phyloP scores from a whole-genome alignment of 2,329 filamentous ascomycete genomes.

The Mycocentrospora acerina region DNA sequence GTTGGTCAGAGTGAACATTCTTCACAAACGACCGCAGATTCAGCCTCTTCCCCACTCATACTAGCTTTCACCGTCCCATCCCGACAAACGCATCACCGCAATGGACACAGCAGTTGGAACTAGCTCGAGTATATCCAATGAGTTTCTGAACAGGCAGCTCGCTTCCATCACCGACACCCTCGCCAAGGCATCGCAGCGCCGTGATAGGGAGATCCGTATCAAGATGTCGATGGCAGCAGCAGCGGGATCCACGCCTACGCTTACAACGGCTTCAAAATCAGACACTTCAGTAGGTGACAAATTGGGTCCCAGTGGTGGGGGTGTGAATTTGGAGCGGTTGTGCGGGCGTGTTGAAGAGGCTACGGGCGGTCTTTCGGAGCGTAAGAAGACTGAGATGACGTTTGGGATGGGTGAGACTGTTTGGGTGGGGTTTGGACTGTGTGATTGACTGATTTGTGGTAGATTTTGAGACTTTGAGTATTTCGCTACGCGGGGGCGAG shows the following conservation, averaged over 20 bases:
- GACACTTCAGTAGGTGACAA: not conserved
- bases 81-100: not conserved
- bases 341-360: not conserved
- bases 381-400: too few relatives aligned
- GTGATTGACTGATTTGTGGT: too few relatives aligned
- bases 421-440: too few relatives aligned
- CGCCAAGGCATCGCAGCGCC: conserved; percentile 13
- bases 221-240: not conserved
- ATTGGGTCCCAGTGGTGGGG: too few relatives aligned
- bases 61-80: not conserved
- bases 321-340: not conserved
- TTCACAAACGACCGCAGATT: too few relatives aligned
- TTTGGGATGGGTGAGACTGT: too few relatives aligned
- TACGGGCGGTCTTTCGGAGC: too few relatives aligned
- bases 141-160: conserved; percentile 15
- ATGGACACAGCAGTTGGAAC: conserved; percentile 1
- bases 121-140: conserved; percentile 1
- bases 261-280: not conserved
- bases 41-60: too few relatives aligned
- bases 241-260: not conserved
- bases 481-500: not conserved
- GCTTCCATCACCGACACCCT: conserved; percentile 19
- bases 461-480: not conserved
- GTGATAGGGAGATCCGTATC: conserved; percentile 8
- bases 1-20: too few relatives aligned